Evolutionary conservation across 495 filamentous ascomycete species (phyloP).

Genomic region (Lindgomyces ingoldianus): DNA sequence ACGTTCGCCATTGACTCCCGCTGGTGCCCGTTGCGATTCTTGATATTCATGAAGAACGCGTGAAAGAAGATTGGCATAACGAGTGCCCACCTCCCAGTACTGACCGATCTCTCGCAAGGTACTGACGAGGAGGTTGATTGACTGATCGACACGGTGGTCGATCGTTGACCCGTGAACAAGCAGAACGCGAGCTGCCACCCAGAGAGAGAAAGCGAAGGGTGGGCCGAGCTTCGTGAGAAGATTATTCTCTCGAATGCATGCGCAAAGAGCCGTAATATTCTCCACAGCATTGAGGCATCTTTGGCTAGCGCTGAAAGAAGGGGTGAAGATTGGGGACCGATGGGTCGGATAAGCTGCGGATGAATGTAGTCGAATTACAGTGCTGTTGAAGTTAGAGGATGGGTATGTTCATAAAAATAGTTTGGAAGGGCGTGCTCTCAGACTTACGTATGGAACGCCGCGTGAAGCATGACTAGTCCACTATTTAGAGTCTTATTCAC

Average conservation of each 20-base stretch:
- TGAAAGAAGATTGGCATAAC: slow-evolving; percentile 77
- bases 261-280: slow-evolving; percentile 74
- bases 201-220: slow-evolving; percentile 85
- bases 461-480: slow-evolving; percentile 88
- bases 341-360: slow-evolving; percentile 89
- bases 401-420: not conserved
- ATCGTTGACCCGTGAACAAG: slow-evolving; percentile 87
- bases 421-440: too few relatives aligned
- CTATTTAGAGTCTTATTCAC: slow-evolving; percentile 67
- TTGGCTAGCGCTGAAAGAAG: slow-evolving; percentile 79
- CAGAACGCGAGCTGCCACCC: slow-evolving; percentile 84
- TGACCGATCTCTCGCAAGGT: slow-evolving; percentile 75
- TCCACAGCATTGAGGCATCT: slow-evolving; percentile 79
- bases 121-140: slow-evolving; percentile 77
- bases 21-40: slow-evolving; percentile 66
- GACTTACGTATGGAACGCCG: slow-evolving; percentile 68
- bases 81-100: slow-evolving; percentile 79
- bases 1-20: slow-evolving; percentile 59
- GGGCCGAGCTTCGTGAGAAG: slow-evolving; percentile 79
- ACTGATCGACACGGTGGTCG: slow-evolving; percentile 73
- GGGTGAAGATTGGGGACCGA: slow-evolving; percentile 79
- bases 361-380: slow-evolving; percentile 87
- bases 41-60: slow-evolving; percentile 82
- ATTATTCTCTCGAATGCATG: slow-evolving; percentile 69
- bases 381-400: slow-evolving; percentile 53